A percentile compares a stretch with the other conserved stretches of the same genome.
phyloP scores from a whole-genome alignment of 345 rosid species.

The Lumnitzera racemosa region DNA sequence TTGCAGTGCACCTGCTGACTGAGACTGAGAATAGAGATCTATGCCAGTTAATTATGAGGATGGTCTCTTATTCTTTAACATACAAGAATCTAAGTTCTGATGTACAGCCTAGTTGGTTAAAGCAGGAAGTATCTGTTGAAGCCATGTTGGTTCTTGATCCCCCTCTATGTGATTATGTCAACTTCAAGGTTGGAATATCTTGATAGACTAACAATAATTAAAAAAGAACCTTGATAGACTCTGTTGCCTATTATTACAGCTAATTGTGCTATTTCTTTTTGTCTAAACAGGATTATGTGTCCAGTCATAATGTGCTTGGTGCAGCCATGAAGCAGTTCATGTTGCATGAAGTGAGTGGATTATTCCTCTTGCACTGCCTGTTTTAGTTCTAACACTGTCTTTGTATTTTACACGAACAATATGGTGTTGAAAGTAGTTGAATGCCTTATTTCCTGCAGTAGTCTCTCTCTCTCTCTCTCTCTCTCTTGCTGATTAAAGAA shows the following conservation, averaged over 20 bases:
- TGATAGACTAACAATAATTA: no score
- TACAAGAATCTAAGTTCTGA: constrained; percentile 51
- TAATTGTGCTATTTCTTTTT: constrained; percentile 5
- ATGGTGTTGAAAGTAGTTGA: no score
- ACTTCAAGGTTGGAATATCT: constrained; percentile 51
- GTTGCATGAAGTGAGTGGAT: constrained; percentile 67
- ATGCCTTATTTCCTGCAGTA: no score
- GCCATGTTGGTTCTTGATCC: constrained; percentile 67
- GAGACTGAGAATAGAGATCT: constrained; percentile 66
- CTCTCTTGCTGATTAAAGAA: no score
- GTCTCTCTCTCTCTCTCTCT: no score
- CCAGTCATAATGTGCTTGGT: constrained; percentile 53
- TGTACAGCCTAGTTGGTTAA: constrained; percentile 28
- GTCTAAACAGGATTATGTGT: constrained; percentile 48
- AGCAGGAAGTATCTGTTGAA: constrained; percentile 40
- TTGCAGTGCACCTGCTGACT: constrained; percentile 70
- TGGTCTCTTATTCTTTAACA: constrained; percentile 70
- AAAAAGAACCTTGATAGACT: background rate
- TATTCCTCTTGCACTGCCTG: background rate
- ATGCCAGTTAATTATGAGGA: constrained; percentile 49
- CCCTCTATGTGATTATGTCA: constrained; percentile 54
- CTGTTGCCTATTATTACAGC: background rate
- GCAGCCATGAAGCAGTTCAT: constrained; percentile 75
- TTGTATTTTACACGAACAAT: no score
- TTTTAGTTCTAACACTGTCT: background rate